These are phyloP conservation scores for Fusarium equiseti DNA, from an alignment of 2,329 filamentous ascomycete species.

Conservation along the genomic window DNA sequence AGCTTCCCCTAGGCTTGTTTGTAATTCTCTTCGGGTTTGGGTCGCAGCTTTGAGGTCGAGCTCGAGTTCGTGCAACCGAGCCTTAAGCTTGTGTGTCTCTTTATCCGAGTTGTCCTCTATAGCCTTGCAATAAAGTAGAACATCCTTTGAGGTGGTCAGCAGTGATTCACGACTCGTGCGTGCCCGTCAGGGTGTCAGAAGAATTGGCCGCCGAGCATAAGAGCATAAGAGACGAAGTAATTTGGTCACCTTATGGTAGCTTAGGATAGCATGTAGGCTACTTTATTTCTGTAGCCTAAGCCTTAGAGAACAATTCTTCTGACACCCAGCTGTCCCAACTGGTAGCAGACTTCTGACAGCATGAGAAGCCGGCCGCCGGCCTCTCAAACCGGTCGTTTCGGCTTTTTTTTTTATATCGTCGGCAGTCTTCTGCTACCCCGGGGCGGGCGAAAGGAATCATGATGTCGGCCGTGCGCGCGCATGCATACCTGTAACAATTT, in stretches of 20 bases:
- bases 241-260: not conserved
- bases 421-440: not conserved
- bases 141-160: conserved; percentile 45
- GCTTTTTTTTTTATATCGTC: not conserved
- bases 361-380: not conserved
- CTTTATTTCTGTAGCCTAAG: not conserved
- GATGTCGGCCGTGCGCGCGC: conserved; percentile 18
- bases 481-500: conserved; percentile 60
- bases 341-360: not conserved
- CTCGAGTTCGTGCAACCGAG: conserved; percentile 58
- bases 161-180: not conserved
- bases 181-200: not conserved
- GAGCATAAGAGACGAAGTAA: not conserved
- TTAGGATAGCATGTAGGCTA: not conserved
- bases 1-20: conserved; percentile 59
- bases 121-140: conserved; percentile 53
- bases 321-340: not conserved
- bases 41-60: conserved; percentile 66
- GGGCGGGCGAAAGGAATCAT: conserved; percentile 13
- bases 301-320: not conserved
- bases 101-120: conserved; percentile 58
- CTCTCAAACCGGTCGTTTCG: not conserved
- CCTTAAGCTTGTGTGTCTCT: conserved; percentile 59
- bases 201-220: not conserved
- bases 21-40: conserved; percentile 62